Evolutionary conservation across 2,329 filamentous ascomycete genomes (phyloP).

Genomic region (Curvularia eragrostidis): DNA sequence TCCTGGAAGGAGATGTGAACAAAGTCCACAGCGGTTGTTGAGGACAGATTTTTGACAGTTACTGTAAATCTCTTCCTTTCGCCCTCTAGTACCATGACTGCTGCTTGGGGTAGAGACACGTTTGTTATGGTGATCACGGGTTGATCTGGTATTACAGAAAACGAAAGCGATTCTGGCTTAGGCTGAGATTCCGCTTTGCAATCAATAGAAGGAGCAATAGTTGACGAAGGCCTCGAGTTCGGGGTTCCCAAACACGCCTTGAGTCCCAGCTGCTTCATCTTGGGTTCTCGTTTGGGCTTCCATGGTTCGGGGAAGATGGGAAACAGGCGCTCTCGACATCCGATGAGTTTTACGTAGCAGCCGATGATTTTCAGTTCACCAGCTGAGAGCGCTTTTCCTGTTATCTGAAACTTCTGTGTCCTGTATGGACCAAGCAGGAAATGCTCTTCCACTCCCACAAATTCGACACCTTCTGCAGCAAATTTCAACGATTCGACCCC

Average conservation of each 20-base stretch:
- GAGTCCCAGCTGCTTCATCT: constrained; percentile 78
- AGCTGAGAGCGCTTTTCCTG: constrained; percentile 69
- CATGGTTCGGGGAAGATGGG: constrained; percentile 81
- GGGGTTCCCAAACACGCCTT: constrained; percentile 56
- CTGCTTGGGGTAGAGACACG: constrained; percentile 80
- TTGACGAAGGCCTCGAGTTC: constrained; percentile 52
- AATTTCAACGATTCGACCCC: constrained; percentile 84
- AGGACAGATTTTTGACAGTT: constrained; percentile 78
- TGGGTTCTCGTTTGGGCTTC: constrained; percentile 71
- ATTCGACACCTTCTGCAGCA: constrained; percentile 74
- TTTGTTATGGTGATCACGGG: constrained; percentile 78
- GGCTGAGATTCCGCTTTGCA: constrained; percentile 34
- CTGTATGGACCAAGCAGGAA: constrained; percentile 80
- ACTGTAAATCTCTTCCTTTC: constrained; percentile 80
- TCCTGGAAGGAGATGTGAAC: constrained; percentile 89
- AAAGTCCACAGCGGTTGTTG: constrained; percentile 75
- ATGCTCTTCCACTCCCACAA: constrained; percentile 70
- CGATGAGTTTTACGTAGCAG: constrained; percentile 78
- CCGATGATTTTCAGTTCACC: constrained; percentile 78
- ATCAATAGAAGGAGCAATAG: constrained; percentile 35
- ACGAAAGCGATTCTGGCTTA: constrained; percentile 57
- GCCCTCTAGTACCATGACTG: constrained; percentile 91
- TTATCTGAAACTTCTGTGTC: constrained; percentile 77
- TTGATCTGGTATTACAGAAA: constrained; percentile 81
- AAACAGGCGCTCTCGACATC: constrained; percentile 83